Base-by-base conservation (phyloP, 495 filamentous ascomycete genomes). In the Aspergillus baeticus region DNA sequence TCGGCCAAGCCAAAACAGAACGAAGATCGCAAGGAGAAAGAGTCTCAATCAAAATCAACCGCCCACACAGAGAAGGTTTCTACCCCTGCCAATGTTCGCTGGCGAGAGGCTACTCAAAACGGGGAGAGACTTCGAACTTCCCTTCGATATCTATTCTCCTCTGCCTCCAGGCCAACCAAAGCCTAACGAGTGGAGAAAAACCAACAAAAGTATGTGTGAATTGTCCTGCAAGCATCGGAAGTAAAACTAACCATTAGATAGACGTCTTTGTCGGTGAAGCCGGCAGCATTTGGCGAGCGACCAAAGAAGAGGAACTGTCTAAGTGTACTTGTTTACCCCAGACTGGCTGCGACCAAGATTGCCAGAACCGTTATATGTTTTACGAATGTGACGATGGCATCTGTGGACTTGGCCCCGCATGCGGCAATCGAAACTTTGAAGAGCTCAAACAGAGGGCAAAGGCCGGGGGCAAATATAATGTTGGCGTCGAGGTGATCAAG, bases 301-400 rank as follows among this genome's bases (percentile, higher is more conserved):
- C 81, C 54, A 87, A 86, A 41, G 81, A 83, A 14, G 78, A 87
- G 54, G 87, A 90, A 53, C 78, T 89, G 35, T 92, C 87, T 20
- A 83, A 80, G 37, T 98, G 94, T 69, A 84, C 91, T 57, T 98
- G 94, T 69, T 81, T 75, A 10, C 75, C 80, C 37, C 86, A 89
- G 23, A 84, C 83, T 38, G 91, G 91, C 26, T 98, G 94, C 64
- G 91, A 85, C 59, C 91, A 96, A 49, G 77, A 86, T 58, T 98
- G 94, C 72, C 87, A 93, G 63, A 98, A 98, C 64, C 84, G 91
- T 42, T 90, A 89, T 73, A 97, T 98, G 91, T 85, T 94, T 54
- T 96, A 96, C 68, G 94, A 98, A 71, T 98, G 94, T 69, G 91
- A 97, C 69, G 83, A 88, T 10, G 86, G 80, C 44, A 98, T 96